Evolutionary conservation across 805 yeast species (phyloP).

Genomic region (Saccharomycopsis selenospora): DNA sequence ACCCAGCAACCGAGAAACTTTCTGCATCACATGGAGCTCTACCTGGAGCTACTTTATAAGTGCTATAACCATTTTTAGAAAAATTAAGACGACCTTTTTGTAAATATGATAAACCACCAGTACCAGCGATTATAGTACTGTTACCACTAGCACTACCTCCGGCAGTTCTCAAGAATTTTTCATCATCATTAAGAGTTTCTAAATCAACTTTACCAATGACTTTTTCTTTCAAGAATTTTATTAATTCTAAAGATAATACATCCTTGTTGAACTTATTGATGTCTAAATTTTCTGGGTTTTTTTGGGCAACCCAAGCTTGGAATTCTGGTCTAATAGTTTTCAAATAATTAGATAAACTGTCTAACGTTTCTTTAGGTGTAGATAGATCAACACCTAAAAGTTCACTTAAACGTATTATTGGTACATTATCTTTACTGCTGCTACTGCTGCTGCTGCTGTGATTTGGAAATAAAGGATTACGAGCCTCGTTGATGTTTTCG

Average conservation of each 20-base stretch:
- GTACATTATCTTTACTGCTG: background rate
- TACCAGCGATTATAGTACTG: slow-evolving; percentile 40
- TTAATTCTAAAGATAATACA: slow-evolving; percentile 33
- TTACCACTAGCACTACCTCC: background rate
- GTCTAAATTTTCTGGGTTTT: slow-evolving; percentile 38
- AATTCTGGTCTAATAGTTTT: slow-evolving; percentile 45
- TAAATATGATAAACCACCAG: slow-evolving; percentile 69
- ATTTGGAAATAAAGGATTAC: slow-evolving; percentile 18
- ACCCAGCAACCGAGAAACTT: slow-evolving; percentile 52
- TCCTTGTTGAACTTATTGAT: slow-evolving; percentile 27
- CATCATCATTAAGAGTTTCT: slow-evolving; percentile 11
- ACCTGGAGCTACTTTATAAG: slow-evolving; percentile 56
- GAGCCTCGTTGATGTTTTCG: slow-evolving; percentile 27
- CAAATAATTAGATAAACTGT: slow-evolving; percentile 34
- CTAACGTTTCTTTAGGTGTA: slow-evolving; percentile 27
- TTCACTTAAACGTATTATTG: slow-evolving; percentile 11
- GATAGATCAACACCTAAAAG: slow-evolving; percentile 21
- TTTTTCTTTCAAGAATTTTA: slow-evolving; percentile 33
- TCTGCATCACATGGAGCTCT: slow-evolving; percentile 44
- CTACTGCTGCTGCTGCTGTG: slow-evolving; percentile 1
- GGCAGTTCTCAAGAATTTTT: slow-evolving; percentile 3
- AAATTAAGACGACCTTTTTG: slow-evolving; percentile 53
- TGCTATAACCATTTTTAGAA: slow-evolving; percentile 47
- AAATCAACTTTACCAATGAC: slow-evolving; percentile 18
- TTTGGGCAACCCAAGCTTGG: slow-evolving; percentile 44